Evolutionary conservation across 257 asterid species (phyloP).

Genomic region (Salvia miltiorrhiza): DNA sequence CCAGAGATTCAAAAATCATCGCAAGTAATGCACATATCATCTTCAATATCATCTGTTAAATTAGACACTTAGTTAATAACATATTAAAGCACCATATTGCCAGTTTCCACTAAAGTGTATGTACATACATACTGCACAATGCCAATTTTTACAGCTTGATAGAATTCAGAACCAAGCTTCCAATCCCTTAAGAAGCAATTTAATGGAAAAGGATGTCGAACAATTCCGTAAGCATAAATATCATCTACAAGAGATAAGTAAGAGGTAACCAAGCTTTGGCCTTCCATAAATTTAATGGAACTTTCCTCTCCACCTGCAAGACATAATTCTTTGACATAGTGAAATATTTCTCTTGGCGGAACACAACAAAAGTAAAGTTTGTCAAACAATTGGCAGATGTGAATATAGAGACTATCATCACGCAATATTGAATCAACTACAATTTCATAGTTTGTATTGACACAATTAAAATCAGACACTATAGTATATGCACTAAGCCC

Average conservation of each 20-base stretch:
- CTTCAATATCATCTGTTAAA: conserved; percentile 83
- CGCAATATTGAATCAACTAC: neutral
- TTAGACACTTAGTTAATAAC: conserved; percentile 6
- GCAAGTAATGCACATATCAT: conserved; percentile 92
- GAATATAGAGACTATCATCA: neutral
- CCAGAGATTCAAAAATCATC: conserved; percentile 62
- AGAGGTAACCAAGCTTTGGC: conserved; percentile 50
- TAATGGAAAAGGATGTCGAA: conserved; percentile 90
- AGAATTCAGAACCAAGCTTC: conserved; percentile 91
- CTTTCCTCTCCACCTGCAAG: conserved; percentile 86
- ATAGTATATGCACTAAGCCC: neutral
- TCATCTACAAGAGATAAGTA: conserved; percentile 82
- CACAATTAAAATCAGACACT: neutral
- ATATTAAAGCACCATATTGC: neutral
- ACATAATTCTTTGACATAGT: conserved; percentile 11
- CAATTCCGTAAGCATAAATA: conserved; percentile 93
- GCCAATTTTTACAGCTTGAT: conserved; percentile 94
- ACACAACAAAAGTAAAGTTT: neutral
- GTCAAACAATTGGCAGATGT: neutral
- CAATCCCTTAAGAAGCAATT: conserved; percentile 65
- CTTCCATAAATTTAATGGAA: conserved; percentile 88
- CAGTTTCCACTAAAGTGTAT: conserved; percentile 15
- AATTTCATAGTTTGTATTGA: neutral
- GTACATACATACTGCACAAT: conserved; percentile 90
- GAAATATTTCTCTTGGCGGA: neutral